Evolutionary conservation across 2,329 filamentous ascomycete species (phyloP), one percentile per base, ranked within the genome.

Genomic region (Trichophyton simii): DNA sequence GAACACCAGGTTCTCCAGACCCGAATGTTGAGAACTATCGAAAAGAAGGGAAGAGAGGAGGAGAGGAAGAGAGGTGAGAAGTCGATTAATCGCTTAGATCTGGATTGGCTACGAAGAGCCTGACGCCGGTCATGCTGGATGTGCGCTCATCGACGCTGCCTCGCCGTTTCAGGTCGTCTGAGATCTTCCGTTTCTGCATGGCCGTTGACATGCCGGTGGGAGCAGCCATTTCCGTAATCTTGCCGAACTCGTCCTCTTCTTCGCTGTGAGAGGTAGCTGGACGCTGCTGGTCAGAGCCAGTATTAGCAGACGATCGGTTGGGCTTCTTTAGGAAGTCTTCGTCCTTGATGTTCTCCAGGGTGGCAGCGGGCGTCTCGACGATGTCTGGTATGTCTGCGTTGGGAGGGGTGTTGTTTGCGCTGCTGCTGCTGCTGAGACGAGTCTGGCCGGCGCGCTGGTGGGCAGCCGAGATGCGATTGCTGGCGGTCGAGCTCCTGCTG

Each of bases 401-500:
- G 1, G 81, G 79, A n/a, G 82, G 81, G 3, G 80, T 82, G 48
- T 59, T 46, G 22, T 34, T 50, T 60, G 77, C 80, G 66, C 73
- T 79, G 64, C 78, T 79, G 63, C 78, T 80, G 57, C 76, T 79
- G 66, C 77, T 79, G 52, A 69, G 67, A 22, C 68, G 63, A 50
- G 57, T 58, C 52, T 69, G 69, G 48, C 70, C 70, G 48, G 71
- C 68, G 13, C 68, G 69, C 62, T 74, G 78, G 71, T 73, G 79
- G 67, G 71, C 77, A 72, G 72, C 76, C 58, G 70, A 76, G 66
- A 71, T 76, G 64, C 72, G 76, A 59, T 77, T 72, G 66, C 76
- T 78, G 57, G 77, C 77, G 15, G 83, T 71, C 52, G 82, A 84
- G 69, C 82, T 84, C 64, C 82, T 77, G 11, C 82, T 82, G 64